phyloP scores from a whole-genome alignment of 2,329 filamentous ascomycete genomes.

The Fonsecaea monophora region DNA sequence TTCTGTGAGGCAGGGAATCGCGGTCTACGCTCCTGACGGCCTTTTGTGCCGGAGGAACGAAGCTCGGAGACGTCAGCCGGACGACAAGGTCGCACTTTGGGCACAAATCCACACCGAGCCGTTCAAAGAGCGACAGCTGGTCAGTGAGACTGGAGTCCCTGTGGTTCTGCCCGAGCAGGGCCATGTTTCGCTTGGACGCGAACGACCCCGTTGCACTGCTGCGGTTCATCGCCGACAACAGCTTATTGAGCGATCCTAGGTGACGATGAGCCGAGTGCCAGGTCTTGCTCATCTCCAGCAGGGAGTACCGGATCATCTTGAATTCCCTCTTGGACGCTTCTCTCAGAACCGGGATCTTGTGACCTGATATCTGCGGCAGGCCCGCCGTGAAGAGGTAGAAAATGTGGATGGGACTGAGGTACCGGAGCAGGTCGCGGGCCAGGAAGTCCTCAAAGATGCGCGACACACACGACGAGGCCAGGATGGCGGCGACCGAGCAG shows the following conservation, averaged over 20 bases:
- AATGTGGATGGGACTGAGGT: slow-evolving; percentile 5
- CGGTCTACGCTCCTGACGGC: no score
- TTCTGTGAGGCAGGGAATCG: no score
- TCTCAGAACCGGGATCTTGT: slow-evolving; percentile 4
- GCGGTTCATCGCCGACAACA: background rate
- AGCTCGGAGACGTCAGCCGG: no score
- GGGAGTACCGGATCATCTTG: slow-evolving; percentile 11
- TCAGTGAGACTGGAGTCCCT: slow-evolving; percentile 11
- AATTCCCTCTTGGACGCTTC: slow-evolving; percentile 10
- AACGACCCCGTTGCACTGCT: no score
- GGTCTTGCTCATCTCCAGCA: slow-evolving; percentile 9
- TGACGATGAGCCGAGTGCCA: slow-evolving; percentile 10
- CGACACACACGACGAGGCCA: slow-evolving; percentile 5
- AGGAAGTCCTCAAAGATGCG: slow-evolving; percentile 13
- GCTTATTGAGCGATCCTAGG: background rate
- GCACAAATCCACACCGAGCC: background rate
- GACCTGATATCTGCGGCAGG: background rate
- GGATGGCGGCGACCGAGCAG: background rate
- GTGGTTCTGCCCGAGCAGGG: slow-evolving; percentile 1
- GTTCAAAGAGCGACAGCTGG: slow-evolving; percentile 3
- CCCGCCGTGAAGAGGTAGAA: slow-evolving; percentile 5
- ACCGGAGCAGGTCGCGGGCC: background rate
- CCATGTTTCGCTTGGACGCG: slow-evolving; percentile 3
- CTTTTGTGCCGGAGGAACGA: no score
- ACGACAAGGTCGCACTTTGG: no score